Base-by-base conservation (phyloP, 768 basidiomycete species). In the Pisolithus sp. region DNA sequence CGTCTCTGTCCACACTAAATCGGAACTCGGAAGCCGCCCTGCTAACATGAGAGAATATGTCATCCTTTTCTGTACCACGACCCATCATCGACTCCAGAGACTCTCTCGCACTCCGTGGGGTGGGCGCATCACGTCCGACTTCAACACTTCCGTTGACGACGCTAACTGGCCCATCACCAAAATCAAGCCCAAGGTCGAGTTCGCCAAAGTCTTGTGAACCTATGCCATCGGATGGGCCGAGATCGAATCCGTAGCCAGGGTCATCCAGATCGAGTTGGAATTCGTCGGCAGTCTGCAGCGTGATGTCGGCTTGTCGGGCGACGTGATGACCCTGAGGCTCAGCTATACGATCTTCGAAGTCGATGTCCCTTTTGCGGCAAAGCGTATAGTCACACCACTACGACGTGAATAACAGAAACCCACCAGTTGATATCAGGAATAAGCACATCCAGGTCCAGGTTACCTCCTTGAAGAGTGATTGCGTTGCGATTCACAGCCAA, bases 291-390 rank as follows among this genome's bases (percentile, higher is more conserved):
- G 81, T 82, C 43, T 83, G 80, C 37, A 95, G 86, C 1, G 92
- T 95, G 60, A 95, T 93, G 57, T 95, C 93, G 9, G 89, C 89
- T 49, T 85, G 75, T 52, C 86, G 81, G 12, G 90, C 92, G 57
- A 91, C 85, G 57, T 91, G 88, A 49, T 89, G 84, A 2, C 89
- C 85, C 52, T 84, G 81, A 20, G 77, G 74, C 47, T 80, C 73
- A 21, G 80, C 80, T 7, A 68, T 63, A 23, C 82, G 74, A 57
- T 83, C 82, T 60, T 88, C 83, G 54, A 88, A 86, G 62, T 89
- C 85, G 51, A 86, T 74, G 52, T 89, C 86, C 89, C 92, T 34
- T 31, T 34, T 92, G 59, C 15, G 52, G 37, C 26, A 38, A 52
- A 10, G 34, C 23, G 7, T 15, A 59, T 60, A 20, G 64, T 56